phyloP scores from a whole-genome alignment of 805 yeast species.

The Yarrowia sp. region DNA sequence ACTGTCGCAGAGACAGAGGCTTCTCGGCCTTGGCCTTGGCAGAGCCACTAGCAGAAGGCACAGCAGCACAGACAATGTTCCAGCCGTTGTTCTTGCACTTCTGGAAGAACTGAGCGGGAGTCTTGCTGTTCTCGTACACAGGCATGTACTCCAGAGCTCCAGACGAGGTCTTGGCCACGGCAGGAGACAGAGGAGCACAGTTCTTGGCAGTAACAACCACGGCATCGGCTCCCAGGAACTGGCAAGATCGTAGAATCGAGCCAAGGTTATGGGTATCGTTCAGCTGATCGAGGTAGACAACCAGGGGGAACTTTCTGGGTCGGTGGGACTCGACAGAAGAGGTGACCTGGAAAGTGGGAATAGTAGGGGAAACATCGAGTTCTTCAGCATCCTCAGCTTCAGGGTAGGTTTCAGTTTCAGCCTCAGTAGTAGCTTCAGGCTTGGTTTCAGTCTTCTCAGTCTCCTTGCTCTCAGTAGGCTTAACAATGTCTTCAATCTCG shows the following conservation, averaged over 20 bases:
- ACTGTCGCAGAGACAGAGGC: slow-evolving; percentile 53
- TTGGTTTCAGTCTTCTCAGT: background rate
- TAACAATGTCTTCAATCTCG: background rate
- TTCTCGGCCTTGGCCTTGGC: slow-evolving; percentile 49
- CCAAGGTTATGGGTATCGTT: slow-evolving; percentile 91
- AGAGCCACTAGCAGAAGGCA: slow-evolving; percentile 47
- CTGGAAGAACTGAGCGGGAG: slow-evolving; percentile 67
- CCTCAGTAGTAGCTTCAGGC: background rate
- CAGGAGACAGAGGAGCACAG: slow-evolving; percentile 78
- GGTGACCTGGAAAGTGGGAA: slow-evolving; percentile 20
- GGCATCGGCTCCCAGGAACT: slow-evolving; percentile 83
- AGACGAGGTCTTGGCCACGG: slow-evolving; percentile 78
- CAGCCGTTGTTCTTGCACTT: slow-evolving; percentile 66
- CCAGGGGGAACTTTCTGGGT: slow-evolving; percentile 60
- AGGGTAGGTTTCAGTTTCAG: background rate
- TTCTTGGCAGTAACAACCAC: slow-evolving; percentile 71
- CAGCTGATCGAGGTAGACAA: slow-evolving; percentile 76
- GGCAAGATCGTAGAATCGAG: slow-evolving; percentile 79
- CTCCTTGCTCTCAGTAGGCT: background rate
- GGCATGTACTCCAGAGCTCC: slow-evolving; percentile 83
- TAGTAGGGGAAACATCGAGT: background rate
- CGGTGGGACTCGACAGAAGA: slow-evolving; percentile 19
- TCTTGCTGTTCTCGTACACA: slow-evolving; percentile 60
- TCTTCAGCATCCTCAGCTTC: background rate
- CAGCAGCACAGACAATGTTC: slow-evolving; percentile 70